These are phyloP conservation scores for Logfia minima DNA, from an alignment of 129 eudicot genomes.

Conservation along the genomic window DNA sequence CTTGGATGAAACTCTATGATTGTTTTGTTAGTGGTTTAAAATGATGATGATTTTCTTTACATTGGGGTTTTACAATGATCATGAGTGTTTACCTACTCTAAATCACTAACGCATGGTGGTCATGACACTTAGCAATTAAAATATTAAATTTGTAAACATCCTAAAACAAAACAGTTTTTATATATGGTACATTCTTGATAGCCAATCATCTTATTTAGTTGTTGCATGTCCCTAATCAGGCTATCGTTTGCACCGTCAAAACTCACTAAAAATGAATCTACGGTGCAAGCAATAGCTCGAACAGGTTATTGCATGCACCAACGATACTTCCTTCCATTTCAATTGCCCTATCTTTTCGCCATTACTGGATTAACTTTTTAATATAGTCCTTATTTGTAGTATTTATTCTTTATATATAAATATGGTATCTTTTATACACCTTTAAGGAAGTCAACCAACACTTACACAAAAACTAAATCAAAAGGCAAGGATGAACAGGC, in stretches of 20 bases:
- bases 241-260: no score
- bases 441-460: background rate
- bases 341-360: background rate
- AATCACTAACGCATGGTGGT: conserved; percentile 23
- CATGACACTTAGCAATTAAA: background rate
- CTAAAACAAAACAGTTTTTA: no score
- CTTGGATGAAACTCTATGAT: conserved; percentile 11
- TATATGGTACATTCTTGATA: background rate
- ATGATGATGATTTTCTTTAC: background rate
- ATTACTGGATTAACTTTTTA: background rate
- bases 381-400: background rate
- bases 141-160: background rate
- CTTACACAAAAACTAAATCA: background rate
- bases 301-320: background rate
- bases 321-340: no score
- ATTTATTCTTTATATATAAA: background rate
- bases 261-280: no score
- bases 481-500: conserved; percentile 1
- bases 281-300: background rate
- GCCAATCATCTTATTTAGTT: background rate
- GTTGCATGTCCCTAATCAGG: background rate
- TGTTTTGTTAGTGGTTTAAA: conserved; percentile 10
- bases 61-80: conserved; percentile 22
- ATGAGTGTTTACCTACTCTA: conserved; percentile 30
- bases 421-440: background rate